Percentiles rank a stretch among this genome's conserved stretches.
Conservation (phyloP, 1,139 yeast genomes). For the Hansenula lynferdii region DNA sequence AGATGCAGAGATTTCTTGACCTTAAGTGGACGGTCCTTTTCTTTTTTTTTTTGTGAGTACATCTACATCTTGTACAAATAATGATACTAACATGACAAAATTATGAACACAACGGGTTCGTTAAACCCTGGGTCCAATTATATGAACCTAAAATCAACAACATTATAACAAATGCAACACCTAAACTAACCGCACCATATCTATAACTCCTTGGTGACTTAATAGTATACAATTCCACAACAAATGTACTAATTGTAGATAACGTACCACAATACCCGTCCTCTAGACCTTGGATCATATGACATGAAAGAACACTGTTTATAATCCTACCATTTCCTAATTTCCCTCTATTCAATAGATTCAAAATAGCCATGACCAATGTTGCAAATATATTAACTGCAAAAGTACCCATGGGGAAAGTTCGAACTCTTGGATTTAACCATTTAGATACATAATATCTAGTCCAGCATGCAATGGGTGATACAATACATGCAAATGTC, state of each 20-base stretch:
- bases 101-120: conserved; percentile 19
- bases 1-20: conserved; percentile 4
- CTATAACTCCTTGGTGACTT: conserved; percentile 25
- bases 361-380: conserved; percentile 48
- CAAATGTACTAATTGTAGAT: conserved; percentile 75
- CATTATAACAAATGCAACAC: conserved; percentile 34
- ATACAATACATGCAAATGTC: conserved; percentile 53
- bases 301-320: conserved; percentile 35
- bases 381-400: conserved; percentile 61
- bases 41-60: not conserved
- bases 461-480: conserved; percentile 62
- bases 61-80: not conserved
- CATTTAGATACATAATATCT: conserved; percentile 51
- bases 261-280: conserved; percentile 77
- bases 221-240: conserved; percentile 54
- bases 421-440: conserved; percentile 35
- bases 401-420: conserved; percentile 75
- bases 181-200: conserved; percentile 37
- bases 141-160: conserved; percentile 51
- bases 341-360: conserved; percentile 47
- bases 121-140: conserved; percentile 41
- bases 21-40: conserved; percentile 6
- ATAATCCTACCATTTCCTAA: conserved; percentile 26
- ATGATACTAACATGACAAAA: too few relatives aligned
- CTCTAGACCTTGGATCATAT: conserved; percentile 50